These are phyloP conservation scores for Globisporangium nagaii DNA, from an alignment of 352 stramenopile species.

Conservation along the genomic window DNA sequence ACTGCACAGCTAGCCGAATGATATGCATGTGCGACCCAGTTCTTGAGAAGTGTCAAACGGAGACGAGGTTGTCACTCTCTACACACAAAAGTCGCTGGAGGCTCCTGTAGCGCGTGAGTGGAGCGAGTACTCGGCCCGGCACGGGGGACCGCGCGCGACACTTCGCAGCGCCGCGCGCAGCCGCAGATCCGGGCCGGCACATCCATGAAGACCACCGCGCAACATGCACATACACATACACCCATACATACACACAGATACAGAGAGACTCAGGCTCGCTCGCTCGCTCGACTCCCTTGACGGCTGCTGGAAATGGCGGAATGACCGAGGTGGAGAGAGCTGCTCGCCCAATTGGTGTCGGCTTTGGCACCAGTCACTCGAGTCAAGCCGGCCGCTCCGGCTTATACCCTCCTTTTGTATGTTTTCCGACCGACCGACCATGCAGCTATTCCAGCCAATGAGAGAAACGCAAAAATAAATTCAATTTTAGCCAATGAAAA, in stretches of 20 bases:
- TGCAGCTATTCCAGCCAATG: too few species aligned
- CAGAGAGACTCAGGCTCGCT: neutral
- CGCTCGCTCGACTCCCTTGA: neutral
- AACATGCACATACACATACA: slow-evolving; percentile 5
- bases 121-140: slow-evolving; percentile 19
- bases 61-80: slow-evolving; percentile 53
- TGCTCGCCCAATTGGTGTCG: neutral
- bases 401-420: neutral
- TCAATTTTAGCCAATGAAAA: slow-evolving; percentile 4
- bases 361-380: slow-evolving; percentile 4
- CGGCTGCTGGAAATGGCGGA: neutral
- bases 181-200: slow-evolving; percentile 8
- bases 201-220: slow-evolving; percentile 1
- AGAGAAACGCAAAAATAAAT: too few species aligned
- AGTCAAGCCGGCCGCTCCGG: neutral
- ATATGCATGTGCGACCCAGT: slow-evolving; percentile 56
- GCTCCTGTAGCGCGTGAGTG: slow-evolving; percentile 40
- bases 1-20: neutral
- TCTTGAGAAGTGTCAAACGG: slow-evolving; percentile 73
- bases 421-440: neutral
- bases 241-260: slow-evolving; percentile 5
- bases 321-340: neutral
- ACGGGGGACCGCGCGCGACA: slow-evolving; percentile 19
- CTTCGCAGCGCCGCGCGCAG: slow-evolving; percentile 18
- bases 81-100: slow-evolving; percentile 65